Evolutionary conservation across 139 green algal species (phyloP).

Genomic region (Microglena sp.): DNA sequence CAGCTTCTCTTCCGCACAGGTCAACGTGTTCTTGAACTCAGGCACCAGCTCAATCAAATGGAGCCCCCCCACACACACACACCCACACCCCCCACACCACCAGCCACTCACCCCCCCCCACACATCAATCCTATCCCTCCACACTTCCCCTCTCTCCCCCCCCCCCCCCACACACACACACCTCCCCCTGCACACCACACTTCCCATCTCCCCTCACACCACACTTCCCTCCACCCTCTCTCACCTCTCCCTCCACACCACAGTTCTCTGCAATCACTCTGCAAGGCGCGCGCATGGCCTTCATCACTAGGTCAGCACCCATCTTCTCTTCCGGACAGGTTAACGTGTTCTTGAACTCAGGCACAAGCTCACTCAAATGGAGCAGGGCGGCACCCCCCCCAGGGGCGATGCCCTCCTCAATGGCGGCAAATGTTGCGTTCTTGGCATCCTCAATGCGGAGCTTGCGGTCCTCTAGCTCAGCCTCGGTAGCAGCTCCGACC

Average conservation of each 20-base stretch:
- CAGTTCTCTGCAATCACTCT: conserved; percentile 78
- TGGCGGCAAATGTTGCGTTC: conserved; percentile 97
- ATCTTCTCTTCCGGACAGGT: conserved; percentile 68
- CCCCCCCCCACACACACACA: no score
- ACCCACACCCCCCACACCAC: no score
- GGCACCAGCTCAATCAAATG: background rate
- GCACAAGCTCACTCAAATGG: background rate
- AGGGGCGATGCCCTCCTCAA: conserved; percentile 88
- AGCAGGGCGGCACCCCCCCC: conserved; percentile 19
- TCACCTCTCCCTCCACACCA: conserved; percentile 52
- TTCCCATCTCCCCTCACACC: no score
- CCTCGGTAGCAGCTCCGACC: no score
- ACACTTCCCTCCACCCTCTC: no score
- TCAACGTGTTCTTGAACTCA: background rate
- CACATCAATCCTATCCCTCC: no score
- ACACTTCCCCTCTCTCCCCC: no score
- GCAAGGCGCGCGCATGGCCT: conserved; percentile 57
- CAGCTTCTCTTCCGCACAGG: conserved; percentile 88
- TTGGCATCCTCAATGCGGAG: conserved; percentile 99
- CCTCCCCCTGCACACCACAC: no score
- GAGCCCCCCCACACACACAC: no score
- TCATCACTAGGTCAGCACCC: conserved; percentile 31
- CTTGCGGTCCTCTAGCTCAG: conserved; percentile 97
- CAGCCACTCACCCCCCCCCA: no score
- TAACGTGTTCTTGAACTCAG: background rate